Evolutionary conservation across 495 filamentous ascomycete genomes (phyloP).

Genomic region (Talaromyces stipitatus): DNA sequence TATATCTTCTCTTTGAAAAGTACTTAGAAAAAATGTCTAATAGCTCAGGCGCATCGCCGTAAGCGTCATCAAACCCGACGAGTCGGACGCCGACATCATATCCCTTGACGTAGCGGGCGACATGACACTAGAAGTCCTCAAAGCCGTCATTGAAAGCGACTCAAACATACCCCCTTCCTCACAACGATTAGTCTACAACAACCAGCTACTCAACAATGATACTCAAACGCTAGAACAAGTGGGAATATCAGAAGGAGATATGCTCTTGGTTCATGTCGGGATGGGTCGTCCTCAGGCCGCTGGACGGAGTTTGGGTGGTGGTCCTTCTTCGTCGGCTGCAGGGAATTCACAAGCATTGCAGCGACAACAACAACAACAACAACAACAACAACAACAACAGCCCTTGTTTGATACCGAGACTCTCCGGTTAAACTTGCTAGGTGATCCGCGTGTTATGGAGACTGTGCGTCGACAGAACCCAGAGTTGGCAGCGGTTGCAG

Average conservation of each 20-base stretch:
- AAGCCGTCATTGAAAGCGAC: slow-evolving; percentile 69
- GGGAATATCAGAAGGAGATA: slow-evolving; percentile 82
- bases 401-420: slow-evolving; percentile 65
- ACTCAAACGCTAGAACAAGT: slow-evolving; percentile 71
- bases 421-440: slow-evolving; percentile 73
- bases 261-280: slow-evolving; percentile 78
- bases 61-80: slow-evolving; percentile 65
- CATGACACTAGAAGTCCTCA: slow-evolving; percentile 81
- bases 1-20: neutral
- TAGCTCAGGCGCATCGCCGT: slow-evolving; percentile 71
- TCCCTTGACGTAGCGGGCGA: slow-evolving; percentile 75
- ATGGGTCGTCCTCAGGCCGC: slow-evolving; percentile 14
- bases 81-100: slow-evolving; percentile 69
- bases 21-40: neutral
- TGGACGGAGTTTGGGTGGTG: slow-evolving; percentile 34
- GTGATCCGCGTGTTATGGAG: slow-evolving; percentile 62
- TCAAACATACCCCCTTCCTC: slow-evolving; percentile 40
- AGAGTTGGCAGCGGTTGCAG: slow-evolving; percentile 66
- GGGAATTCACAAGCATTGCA: slow-evolving; percentile 11
- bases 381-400: slow-evolving; percentile 28
- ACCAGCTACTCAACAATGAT: slow-evolving; percentile 68
- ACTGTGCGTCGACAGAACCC: slow-evolving; percentile 64
- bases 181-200: slow-evolving; percentile 77
- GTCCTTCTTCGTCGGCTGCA: slow-evolving; percentile 6
- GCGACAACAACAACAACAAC: slow-evolving; percentile 27